Conservation (phyloP, 2,329 filamentous ascomycete genomes). For the Aulographum hederae region DNA sequence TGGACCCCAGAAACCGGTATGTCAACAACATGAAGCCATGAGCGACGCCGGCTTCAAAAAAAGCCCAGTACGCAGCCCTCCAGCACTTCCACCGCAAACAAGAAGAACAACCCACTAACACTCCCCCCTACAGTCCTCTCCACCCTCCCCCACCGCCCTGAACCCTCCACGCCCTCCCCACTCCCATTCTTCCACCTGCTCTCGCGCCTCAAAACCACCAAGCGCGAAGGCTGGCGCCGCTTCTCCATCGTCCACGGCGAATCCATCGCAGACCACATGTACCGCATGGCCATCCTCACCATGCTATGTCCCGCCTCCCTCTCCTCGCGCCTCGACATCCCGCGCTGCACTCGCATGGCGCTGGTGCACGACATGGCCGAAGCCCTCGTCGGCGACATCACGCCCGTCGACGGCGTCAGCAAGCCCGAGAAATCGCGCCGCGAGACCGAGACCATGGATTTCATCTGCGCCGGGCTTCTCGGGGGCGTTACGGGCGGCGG, state of each 20-base stretch:
- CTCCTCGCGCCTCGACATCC: slow-evolving; percentile 52
- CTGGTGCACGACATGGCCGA: slow-evolving; percentile 97
- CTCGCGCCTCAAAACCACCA: slow-evolving; percentile 86
- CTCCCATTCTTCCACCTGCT: slow-evolving; percentile 89
- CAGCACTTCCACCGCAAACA: too few species aligned
- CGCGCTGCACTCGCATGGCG: slow-evolving; percentile 84
- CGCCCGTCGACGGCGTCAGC: slow-evolving; percentile 67
- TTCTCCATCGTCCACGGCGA: slow-evolving; percentile 65
- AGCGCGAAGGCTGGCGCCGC: slow-evolving; percentile 86
- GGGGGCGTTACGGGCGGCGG: slow-evolving; percentile 55
- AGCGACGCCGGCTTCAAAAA: slow-evolving; percentile 4
- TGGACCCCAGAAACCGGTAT: slow-evolving; percentile 30
- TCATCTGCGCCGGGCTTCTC: slow-evolving; percentile 55
- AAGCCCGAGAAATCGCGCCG: slow-evolving; percentile 82
- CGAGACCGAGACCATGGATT: slow-evolving; percentile 83
- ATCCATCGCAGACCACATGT: slow-evolving; percentile 97
- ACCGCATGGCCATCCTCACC: slow-evolving; percentile 93
- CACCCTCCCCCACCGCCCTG: slow-evolving; percentile 39
- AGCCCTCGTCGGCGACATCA: slow-evolving; percentile 87
- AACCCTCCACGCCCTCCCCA: slow-evolving; percentile 49
- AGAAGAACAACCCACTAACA: too few species aligned
- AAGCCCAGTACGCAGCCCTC: slow-evolving; percentile 14
- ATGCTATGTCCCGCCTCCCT: slow-evolving; percentile 74
- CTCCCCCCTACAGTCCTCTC: slow-evolving; percentile 38
- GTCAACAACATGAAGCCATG: slow-evolving; percentile 15